Percentiles rank a stretch among this genome's conserved stretches.
phyloP scores from a whole-genome alignment of 139 green algal species.

The Pseudopediastrum boryanum region DNA sequence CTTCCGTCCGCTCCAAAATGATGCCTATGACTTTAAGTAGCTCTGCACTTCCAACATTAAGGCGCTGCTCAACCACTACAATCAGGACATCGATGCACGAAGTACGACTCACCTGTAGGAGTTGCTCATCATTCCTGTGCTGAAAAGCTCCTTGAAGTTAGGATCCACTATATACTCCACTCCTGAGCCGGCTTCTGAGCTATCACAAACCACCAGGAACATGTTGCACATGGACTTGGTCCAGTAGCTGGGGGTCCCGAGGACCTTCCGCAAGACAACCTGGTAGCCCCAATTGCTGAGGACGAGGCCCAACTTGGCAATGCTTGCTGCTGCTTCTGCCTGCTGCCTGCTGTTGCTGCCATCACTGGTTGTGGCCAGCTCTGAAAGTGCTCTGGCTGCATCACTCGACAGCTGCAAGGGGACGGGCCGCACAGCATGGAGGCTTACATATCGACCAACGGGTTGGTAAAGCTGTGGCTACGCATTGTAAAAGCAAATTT shows the following conservation, averaged over 20 bases:
- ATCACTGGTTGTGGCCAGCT: too few relatives aligned
- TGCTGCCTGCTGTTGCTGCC: too few relatives aligned
- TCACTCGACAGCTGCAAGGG: too few relatives aligned
- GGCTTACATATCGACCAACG: too few relatives aligned
- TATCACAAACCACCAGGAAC: slow-evolving; percentile 41
- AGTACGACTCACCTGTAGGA: slow-evolving; percentile 41
- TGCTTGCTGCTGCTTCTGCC: slow-evolving; percentile 25
- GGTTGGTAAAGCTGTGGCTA: too few relatives aligned
- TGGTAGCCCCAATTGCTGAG: slow-evolving; percentile 38
- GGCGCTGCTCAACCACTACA: too few relatives aligned
- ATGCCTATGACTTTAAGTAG: too few relatives aligned
- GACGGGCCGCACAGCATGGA: too few relatives aligned
- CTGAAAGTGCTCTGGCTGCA: too few relatives aligned
- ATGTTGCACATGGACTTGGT: slow-evolving; percentile 47
- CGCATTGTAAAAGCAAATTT: too few relatives aligned
- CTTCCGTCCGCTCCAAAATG: too few relatives aligned
- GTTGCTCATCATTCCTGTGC: slow-evolving; percentile 36
- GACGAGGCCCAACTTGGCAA: slow-evolving; percentile 34
- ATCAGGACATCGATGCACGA: background rate
- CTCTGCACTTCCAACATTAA: too few relatives aligned
- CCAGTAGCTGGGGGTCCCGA: slow-evolving; percentile 50
- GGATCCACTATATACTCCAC: slow-evolving; percentile 56
- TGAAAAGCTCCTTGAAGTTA: slow-evolving; percentile 46
- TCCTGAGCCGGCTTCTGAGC: slow-evolving; percentile 1
- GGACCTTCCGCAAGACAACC: slow-evolving; percentile 47